Evolutionary conservation across 2,329 filamentous ascomycete species (phyloP), one percentile per base, ranked within the genome.

Genomic region (Cercospora citrullina): DNA sequence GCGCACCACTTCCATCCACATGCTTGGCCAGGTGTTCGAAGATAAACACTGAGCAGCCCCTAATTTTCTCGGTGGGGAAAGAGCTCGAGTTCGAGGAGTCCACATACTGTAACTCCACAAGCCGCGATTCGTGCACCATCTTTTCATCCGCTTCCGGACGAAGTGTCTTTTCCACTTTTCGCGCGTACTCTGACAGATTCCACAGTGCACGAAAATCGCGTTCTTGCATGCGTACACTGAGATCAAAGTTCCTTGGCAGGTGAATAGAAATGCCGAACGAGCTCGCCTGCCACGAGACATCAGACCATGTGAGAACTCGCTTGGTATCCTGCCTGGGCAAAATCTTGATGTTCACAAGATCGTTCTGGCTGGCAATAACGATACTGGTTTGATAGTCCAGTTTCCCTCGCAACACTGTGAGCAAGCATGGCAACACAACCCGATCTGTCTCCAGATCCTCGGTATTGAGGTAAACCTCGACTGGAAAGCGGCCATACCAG

Each of bases 181-280:
- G 87, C 28, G 91, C 92, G 77, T 96, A 94, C 68, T 96, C 92
- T 72, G 93, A 92, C 79, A 96, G 92, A 73, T 88, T 91, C 87
- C 90, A 94, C 10, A 96, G 80, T 70, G 87, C 89, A 69, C 89
- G 87, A 81, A 91, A 96, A 76, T 96, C 92, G n/a, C 86, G 82
- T 73, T 93, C 91, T 14, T 84, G 85, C 76, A 93, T 89, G 70
- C 90, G 88, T 18, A 95, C 81, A 21, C 86, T 87, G 51, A 96
- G 80, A 67, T 90, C 82, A 75, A 95, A 94, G 0, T 91, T 91
- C 71, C 92, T 88, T 0, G 91, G 90, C 18, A 97, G 81, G 68
- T 87, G 87, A 42, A 96, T 79, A 21, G 89, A 87, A 66, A 97
- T 84, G 0, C 87, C 85, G 68, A 84, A 86, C 6, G 85, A 84